Base-by-base conservation (phyloP, 2,329 filamentous ascomycete genomes). In the Fusarium keratoplasticum region DNA sequence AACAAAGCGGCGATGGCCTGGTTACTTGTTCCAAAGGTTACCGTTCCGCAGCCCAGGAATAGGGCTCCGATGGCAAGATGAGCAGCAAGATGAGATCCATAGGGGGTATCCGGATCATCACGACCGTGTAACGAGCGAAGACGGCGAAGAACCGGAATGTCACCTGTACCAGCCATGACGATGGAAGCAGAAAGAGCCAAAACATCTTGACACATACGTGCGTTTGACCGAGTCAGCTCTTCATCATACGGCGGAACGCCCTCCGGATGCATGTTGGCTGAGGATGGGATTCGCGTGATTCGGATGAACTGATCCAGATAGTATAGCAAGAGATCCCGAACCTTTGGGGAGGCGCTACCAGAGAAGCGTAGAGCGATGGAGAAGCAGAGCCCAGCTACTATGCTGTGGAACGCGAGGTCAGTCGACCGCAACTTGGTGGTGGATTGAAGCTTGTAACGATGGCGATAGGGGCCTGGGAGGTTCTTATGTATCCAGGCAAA, bases 91-190 rank as follows among this genome's bases (percentile, higher is more conserved):
- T 99, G 96, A 64, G 95, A 98, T 54, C 96, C 96, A 79, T 98
- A 99, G 0, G 95, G 93, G 0, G 93, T 96, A 40, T 96, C 94
- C 1, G 89, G 85, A 67, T 98, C 94, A 62, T 95, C 91, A 18
- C 95, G 92, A 25, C 95, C 96, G 81, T 99, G 97, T 42, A 99
- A 89, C 18, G 94, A 91, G 18, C 96, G 93, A 35, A 99, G 87
- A 16, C 96, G 92, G 25, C 96, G 92, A 77, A 98, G 93, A 2
- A 98, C 92, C 3, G 90, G 85, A 22, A 99, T 86, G 79, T 99
- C 97, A 42, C 97, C 96, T 0, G 95, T 98, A 31, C 96, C 96
- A 7, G 97, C 95, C 96, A 98, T 98, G 61, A 98, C 94, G 2
- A 93, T 94, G 1, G 96, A 92, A 25, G 91, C 90, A 7, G 95